Percentiles rank a stretch among this genome's conserved stretches.
Conservation (phyloP, 2,329 filamentous ascomycete species). For the Volutella citrinella region DNA sequence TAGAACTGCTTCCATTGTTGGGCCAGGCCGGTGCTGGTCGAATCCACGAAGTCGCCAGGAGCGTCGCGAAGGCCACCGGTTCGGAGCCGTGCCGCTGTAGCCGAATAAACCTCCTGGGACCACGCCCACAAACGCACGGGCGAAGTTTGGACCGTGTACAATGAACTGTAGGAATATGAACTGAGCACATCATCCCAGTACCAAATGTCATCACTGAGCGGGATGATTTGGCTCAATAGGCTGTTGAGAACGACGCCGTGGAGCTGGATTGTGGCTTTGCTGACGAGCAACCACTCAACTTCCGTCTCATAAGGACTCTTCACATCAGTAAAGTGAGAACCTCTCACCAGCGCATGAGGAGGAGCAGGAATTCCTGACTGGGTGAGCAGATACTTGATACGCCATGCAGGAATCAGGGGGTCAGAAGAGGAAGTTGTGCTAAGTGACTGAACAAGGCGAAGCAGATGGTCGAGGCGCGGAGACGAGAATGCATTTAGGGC, state of each 20-base stretch:
- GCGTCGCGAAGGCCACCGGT: slow-evolving; percentile 27
- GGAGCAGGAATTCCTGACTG: slow-evolving; percentile 56
- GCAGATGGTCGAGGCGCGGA: slow-evolving; percentile 58
- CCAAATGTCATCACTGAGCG: slow-evolving; percentile 82
- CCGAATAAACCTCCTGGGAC: slow-evolving; percentile 65
- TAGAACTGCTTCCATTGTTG: slow-evolving; percentile 72
- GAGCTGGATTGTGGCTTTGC: slow-evolving; percentile 88
- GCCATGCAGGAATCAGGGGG: slow-evolving; percentile 56
- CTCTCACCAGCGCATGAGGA: slow-evolving; percentile 29
- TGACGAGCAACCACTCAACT: slow-evolving; percentile 85
- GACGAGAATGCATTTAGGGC: slow-evolving; percentile 45
- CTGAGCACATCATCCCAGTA: slow-evolving; percentile 92
- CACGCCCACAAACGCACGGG: slow-evolving; percentile 73
- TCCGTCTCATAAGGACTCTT: slow-evolving; percentile 65
- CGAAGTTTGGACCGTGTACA: slow-evolving; percentile 85
- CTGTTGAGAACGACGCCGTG: slow-evolving; percentile 78
- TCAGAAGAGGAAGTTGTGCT: slow-evolving; percentile 66
- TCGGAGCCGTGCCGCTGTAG: slow-evolving; percentile 50
- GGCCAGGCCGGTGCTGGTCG: slow-evolving; percentile 39
- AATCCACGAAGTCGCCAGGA: slow-evolving; percentile 32
- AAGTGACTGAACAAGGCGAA: slow-evolving; percentile 66
- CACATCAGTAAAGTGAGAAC: slow-evolving; percentile 20
- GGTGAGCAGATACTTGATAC: slow-evolving; percentile 60
- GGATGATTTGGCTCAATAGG: slow-evolving; percentile 78
- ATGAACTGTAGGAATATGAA: slow-evolving; percentile 71